These are phyloP conservation scores for Stentor roeselii DNA, from an alignment of 73 alveolate species.

Conservation along the genomic window DNA sequence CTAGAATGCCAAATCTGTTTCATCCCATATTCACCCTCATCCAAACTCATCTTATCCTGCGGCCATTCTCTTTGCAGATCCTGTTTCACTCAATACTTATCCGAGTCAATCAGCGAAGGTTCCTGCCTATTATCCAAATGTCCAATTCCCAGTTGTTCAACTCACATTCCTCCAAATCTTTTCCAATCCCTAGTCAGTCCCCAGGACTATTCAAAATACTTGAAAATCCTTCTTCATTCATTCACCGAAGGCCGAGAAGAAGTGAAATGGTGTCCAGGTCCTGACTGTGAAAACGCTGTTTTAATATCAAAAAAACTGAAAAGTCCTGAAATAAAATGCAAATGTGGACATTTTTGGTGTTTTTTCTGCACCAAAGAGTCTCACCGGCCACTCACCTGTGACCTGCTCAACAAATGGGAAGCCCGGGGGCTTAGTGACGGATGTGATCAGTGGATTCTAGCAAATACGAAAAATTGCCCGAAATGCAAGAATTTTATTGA, in stretches of 20 bases:
- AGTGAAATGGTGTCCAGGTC: slow-evolving; percentile 29
- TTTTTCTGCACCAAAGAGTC: slow-evolving; percentile 52
- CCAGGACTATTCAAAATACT: background rate
- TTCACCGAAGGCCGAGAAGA: background rate
- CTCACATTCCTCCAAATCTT: background rate
- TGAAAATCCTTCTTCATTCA: background rate
- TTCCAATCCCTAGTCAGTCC: background rate
- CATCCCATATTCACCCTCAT: background rate
- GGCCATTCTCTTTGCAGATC: background rate
- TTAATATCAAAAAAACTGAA: background rate
- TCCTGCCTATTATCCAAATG: background rate
- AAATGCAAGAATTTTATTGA: slow-evolving; percentile 57
- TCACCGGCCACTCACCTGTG: slow-evolving; percentile 66
- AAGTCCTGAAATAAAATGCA: background rate
- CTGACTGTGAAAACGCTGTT: slow-evolving; percentile 13
- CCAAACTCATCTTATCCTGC: background rate
- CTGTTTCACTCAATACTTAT: background rate
- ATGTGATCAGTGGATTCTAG: slow-evolving; percentile 42
- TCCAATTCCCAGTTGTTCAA: background rate
- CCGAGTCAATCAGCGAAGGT: background rate
- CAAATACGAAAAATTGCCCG: slow-evolving; percentile 69
- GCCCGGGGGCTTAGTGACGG: slow-evolving; percentile 24
- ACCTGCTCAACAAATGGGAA: slow-evolving; percentile 53
- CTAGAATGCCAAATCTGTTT: no score
- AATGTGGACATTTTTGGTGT: slow-evolving; percentile 34